Base-by-base conservation (phyloP, 345 rosid genomes). In the Moricandia arvensis region DNA sequence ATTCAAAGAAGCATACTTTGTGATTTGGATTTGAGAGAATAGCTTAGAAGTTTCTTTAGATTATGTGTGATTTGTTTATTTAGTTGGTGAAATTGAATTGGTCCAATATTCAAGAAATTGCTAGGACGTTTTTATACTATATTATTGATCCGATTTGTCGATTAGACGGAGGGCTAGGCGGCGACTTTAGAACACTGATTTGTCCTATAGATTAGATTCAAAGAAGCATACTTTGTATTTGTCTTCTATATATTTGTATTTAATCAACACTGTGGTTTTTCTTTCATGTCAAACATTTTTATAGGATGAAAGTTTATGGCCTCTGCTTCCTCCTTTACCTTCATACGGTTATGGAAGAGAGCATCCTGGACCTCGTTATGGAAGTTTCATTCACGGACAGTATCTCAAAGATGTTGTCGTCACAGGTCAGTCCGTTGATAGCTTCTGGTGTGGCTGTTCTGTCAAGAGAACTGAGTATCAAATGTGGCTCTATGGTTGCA, bases 341-440 rank as follows among this genome's bases (percentile, higher is more conserved):
- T 88, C 91, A 15, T 88, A 88, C 21, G 91, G 91, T 6, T 80
- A 83, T 49, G 91, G 91, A 66, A 84, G 91, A 73, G 90, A 88
- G 85, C 91, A 83, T 82, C 75, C 49, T 63, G 91, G 91, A 68
- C 85, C 91, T 75, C 87, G 91, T 8, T 88, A 84, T 67, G 89
- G 91, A 47, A 88, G 91, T 77, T 84, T 88, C 78, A 84, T 88
- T 61, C 90, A 88, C 16, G 91, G 91, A 33, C 89, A 88, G 81
- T 82, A 88, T 79, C 90, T 88, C 78, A 83, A 41, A 83, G 88
- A 86, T 86, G 84, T 88, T 18, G 89, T 88, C 47, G 63, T 88
- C 77, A 86, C 91, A 63, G 91, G 91, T 86, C 16, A 70, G 85
- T 71, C 29, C 18, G 1, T 16, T 64, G 45, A 26, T 72, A 13